Evolutionary conservation across 129 eudicot species (phyloP).

Genomic region (Helichrysum umbraculigerum): DNA sequence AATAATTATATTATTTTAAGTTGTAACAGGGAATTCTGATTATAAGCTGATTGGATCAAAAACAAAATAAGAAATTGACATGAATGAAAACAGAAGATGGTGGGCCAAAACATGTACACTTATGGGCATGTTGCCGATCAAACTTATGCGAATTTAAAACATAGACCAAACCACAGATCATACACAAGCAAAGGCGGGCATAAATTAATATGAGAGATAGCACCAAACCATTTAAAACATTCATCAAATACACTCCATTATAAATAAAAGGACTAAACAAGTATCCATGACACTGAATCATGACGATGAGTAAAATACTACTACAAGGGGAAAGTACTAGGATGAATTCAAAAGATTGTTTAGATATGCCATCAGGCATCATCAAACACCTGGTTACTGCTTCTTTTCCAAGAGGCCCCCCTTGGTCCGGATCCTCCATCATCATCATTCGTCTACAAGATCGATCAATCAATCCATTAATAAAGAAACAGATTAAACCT

Average conservation of each 20-base stretch:
- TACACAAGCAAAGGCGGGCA: background rate
- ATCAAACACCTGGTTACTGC: background rate
- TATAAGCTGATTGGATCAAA: no score
- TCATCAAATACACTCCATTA: background rate
- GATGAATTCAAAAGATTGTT: no score
- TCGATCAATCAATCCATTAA: background rate
- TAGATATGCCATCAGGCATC: background rate
- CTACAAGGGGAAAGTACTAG: no score
- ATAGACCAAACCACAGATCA: background rate
- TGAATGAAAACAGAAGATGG: no score
- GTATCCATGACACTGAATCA: no score
- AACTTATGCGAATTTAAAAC: background rate
- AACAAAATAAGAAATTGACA: no score
- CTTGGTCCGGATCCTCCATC: background rate
- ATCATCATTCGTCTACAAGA: background rate
- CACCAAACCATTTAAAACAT: background rate
- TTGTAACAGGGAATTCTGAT: no score
- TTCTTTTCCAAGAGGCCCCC: background rate
- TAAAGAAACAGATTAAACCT: background rate
- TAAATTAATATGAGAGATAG: background rate
- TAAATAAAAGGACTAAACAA: no score
- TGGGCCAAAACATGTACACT: background rate
- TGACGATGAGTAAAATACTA: no score
- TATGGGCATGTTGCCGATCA: background rate
- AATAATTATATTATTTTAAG: no score